Percentiles rank a stretch among this genome's conserved stretches.
Evolutionary conservation across 148 eudicot genomes (phyloP).

Genomic region (Camellia sinensis): DNA sequence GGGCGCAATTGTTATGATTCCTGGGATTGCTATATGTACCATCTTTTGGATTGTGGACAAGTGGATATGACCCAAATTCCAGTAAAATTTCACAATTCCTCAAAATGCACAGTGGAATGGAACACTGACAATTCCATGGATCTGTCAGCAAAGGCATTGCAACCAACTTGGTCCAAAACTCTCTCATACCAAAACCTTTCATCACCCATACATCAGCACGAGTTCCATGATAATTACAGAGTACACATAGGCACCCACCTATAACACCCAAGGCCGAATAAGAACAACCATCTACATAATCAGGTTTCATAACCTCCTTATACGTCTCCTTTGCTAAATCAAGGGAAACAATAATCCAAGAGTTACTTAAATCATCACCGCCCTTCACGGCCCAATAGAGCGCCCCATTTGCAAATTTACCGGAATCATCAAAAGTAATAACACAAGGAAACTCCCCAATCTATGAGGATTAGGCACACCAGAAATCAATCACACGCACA

Average conservation of each 20-base stretch:
- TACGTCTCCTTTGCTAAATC: conserved; percentile 23
- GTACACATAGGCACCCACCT: conserved; percentile 11
- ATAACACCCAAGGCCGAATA: conserved; percentile 13
- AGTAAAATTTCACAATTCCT: conserved; percentile 14
- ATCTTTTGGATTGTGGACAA: not conserved
- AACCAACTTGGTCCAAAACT: conserved; percentile 29
- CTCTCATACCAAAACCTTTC: conserved; percentile 28
- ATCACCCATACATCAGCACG: conserved; percentile 29
- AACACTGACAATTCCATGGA: not conserved
- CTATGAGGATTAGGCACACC: too few species aligned
- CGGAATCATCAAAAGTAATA: not conserved
- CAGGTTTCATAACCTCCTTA: conserved; percentile 21
- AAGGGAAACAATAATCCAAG: conserved; percentile 17
- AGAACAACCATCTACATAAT: not conserved
- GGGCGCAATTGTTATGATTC: not conserved
- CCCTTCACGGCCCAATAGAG: conserved; percentile 32
- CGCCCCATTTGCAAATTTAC: conserved; percentile 23
- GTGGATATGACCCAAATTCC: too few species aligned
- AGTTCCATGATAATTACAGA: not conserved
- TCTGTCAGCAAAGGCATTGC: not conserved
- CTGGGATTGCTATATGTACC: not conserved
- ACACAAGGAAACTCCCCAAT: too few species aligned
- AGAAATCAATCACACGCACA: too few species aligned
- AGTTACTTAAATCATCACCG: not conserved
- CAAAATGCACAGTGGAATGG: not conserved